phyloP scores from a whole-genome alignment of 768 basidiomycete species.

The Trametes gibbosa region DNA sequence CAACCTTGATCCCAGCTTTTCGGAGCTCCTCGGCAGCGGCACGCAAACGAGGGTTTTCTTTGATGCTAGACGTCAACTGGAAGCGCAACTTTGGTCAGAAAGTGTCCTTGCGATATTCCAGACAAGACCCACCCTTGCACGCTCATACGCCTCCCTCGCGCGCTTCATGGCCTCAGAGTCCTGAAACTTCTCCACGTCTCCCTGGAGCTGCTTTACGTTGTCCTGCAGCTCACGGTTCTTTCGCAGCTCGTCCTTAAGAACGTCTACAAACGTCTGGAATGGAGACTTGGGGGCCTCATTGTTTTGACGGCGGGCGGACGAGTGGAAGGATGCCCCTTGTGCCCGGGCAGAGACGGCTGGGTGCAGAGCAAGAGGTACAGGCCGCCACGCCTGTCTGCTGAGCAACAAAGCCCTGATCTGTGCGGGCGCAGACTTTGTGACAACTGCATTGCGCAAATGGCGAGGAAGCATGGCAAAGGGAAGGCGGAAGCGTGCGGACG shows the following conservation, averaged over 20 bases:
- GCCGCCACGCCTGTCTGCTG: slow-evolving; percentile 16
- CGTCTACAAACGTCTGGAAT: slow-evolving; percentile 94
- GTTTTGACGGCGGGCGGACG: slow-evolving; percentile 52
- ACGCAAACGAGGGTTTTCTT: slow-evolving; percentile 89
- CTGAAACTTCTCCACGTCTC: slow-evolving; percentile 95
- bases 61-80: slow-evolving; percentile 80
- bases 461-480: slow-evolving; percentile 43
- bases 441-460: slow-evolving; percentile 41
- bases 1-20: slow-evolving; percentile 86
- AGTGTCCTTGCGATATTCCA: background rate
- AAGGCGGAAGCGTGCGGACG: background rate
- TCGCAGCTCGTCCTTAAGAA: slow-evolving; percentile 85
- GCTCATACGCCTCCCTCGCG: slow-evolving; percentile 89
- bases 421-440: slow-evolving; percentile 28
- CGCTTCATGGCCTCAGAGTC: slow-evolving; percentile 95
- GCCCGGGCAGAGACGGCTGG: slow-evolving; percentile 16
- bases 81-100: background rate
- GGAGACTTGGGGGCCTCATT: slow-evolving; percentile 84
- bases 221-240: slow-evolving; percentile 96
- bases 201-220: slow-evolving; percentile 95
- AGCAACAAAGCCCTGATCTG: slow-evolving; percentile 26
- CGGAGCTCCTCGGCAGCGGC: slow-evolving; percentile 92
- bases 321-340: slow-evolving; percentile 47
- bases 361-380: slow-evolving; percentile 33
- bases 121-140: slow-evolving; percentile 69